Base-by-base conservation (phyloP, 140 eudicot genomes). In the Anethum foeniculum region DNA sequence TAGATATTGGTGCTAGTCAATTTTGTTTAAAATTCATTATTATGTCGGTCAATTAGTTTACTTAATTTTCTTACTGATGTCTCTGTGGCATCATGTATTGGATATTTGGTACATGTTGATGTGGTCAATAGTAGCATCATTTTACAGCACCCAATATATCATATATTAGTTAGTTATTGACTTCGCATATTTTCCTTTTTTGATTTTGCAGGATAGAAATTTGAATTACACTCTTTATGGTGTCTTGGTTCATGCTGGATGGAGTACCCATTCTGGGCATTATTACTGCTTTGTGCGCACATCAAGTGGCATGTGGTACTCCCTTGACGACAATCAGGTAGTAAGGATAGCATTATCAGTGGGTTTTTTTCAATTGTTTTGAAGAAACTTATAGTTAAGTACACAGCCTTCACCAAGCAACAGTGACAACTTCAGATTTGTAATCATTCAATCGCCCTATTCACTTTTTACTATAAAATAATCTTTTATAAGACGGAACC, bases 231-330 rank as follows among this genome's bases (percentile, higher is more conserved):
- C 97, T 9, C 92, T 95, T 7, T 95, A 95, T 77, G 99, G 97
- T 76, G 99, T 92, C 46, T 86, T 95, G 87, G 99, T 95, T 89
- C 99, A 95, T 92, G 93, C 97, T 82, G 99, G 99, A 80, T 88
- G 99, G 97, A 95, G 97, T 84, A 95, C 99, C 47, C 99, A 88
- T 88, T 95, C 96, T 60, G 97, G 99, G 77, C 99, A 95, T 51
- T 95, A 95, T 78, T 95, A 92, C 90, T 95, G 97, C 83, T 95
- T 88, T 87, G 92, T 95, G 71, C 86, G 99, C 71, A 89, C 99
- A 43, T 92, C 99, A 77, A 92, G 91, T 81, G 99, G 97, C 87
- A 82, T 88, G 86, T 95, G 99, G 99, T 92, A 92, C 87, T 82
- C 91, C 47, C 97, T 92, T 77, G 97, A 95, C 64, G 99, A 95